Base-by-base conservation (phyloP, 257 asterid genomes). In the Apocynum venetum region DNA sequence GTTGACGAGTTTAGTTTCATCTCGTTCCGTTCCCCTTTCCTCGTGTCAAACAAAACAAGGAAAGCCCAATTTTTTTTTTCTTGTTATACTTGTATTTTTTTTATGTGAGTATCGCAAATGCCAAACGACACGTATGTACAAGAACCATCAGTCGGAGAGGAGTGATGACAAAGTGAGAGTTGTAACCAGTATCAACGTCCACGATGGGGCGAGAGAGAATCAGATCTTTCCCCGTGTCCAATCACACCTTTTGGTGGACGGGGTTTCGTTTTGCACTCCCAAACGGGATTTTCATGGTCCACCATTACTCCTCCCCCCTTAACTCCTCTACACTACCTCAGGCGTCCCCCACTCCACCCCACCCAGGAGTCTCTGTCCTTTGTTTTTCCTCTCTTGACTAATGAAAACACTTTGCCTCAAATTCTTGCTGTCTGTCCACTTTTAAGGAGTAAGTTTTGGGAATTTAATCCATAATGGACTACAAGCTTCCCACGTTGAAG, bases 231-330 rank as follows among this genome's bases (percentile, higher is more conserved):
- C n/a, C 59, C 59, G 68, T 38, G 76, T 66, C 78, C 75, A 79
- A 72, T 72, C 75, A 68, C 55, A 57, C 73, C 47, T n/a, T 52
- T 85, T 78, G 81, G 84, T 85, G 92, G 88, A 86, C 86, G 88
- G 91, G 86, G 88, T 85, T 87, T 57, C 76, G 86, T 85, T 85
- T 87, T 84, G 55, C 78, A 82, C 64, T 20, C 48, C n/a, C 25
- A 49, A 31, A 75, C 76, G 77, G 80, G 80, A 70, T 52, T 48
- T 77, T 75, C 49, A 55, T 80, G 83, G 80, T 80, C 80, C 83
- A 80, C 83, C 56, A 69, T 2, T 17, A 12, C 52, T 13, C 13
- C 52, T 13, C 13, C 52, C 11, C 52, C 3, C 17, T 12, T 8
- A 1, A 15, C 19, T 11, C 12, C 56, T 13, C 31, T 25, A 25